Conservation (phyloP, 2,329 filamentous ascomycete species). For the Xylariales sp. region DNA sequence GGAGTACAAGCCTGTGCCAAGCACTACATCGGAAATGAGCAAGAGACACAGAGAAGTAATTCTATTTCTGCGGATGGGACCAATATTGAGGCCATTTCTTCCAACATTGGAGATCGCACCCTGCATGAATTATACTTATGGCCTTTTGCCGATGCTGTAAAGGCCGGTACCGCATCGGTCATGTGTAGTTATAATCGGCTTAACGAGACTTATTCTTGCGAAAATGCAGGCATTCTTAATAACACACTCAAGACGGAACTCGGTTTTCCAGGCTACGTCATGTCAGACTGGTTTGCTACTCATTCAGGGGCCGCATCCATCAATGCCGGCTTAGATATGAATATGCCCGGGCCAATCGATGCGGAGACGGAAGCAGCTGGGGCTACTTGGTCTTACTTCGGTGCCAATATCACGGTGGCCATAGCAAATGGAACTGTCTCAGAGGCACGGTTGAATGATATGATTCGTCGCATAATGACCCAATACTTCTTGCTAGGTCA, state of each 20-base stretch:
- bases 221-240: constrained; percentile 43
- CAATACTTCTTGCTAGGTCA: constrained; percentile 63
- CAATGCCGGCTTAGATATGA: constrained; percentile 43
- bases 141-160: constrained; percentile 45
- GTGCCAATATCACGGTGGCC: constrained; percentile 37
- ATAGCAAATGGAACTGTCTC: constrained; percentile 44
- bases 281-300: constrained; percentile 39
- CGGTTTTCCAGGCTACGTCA: constrained; percentile 34
- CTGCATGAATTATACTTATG: constrained; percentile 54
- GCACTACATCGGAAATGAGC: constrained; percentile 32
- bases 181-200: constrained; percentile 43
- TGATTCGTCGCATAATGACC: constrained; percentile 74
- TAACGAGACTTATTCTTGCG: constrained; percentile 45
- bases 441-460: constrained; percentile 39
- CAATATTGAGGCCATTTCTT: constrained; percentile 43
- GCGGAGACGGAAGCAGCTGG: constrained; percentile 70
- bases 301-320: constrained; percentile 36
- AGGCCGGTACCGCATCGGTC: constrained; percentile 24
- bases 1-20: constrained; percentile 34
- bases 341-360: constrained; percentile 53
- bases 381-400: constrained; percentile 70
- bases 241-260: constrained; percentile 41
- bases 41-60: constrained; percentile 11
- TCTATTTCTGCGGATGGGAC: constrained; percentile 2
- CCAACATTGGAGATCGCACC: constrained; percentile 47